Evolutionary conservation across 768 basidiomycete genomes (phyloP).

Genomic region (Exidia glandulosa): DNA sequence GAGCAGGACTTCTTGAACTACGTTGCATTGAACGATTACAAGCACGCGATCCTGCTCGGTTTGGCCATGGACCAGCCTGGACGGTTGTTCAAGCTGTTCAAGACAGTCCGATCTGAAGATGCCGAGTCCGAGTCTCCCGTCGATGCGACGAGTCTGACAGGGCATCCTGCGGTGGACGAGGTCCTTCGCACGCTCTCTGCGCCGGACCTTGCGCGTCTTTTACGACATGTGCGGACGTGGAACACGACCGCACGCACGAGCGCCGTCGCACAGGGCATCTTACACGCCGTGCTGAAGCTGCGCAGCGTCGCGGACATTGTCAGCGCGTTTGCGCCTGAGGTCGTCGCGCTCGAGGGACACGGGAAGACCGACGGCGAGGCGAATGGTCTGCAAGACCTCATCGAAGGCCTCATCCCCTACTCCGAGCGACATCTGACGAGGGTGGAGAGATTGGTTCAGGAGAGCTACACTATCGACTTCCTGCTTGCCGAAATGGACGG

Average conservation of each 20-base stretch:
- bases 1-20: conserved; percentile 96
- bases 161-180: conserved; percentile 63
- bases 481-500: conserved; percentile 78
- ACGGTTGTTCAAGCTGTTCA: conserved; percentile 70
- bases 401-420: conserved; percentile 85
- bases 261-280: conserved; percentile 68
- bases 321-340: conserved; percentile 40
- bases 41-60: conserved; percentile 82
- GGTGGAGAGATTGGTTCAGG: conserved; percentile 80
- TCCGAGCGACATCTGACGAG: conserved; percentile 85
- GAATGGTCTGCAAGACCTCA: conserved; percentile 52
- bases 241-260: conserved; percentile 90
- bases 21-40: conserved; percentile 77
- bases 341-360: neutral
- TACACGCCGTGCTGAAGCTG: conserved; percentile 73
- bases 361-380: neutral
- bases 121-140: conserved; percentile 12
- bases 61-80: conserved; percentile 91
- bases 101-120: conserved; percentile 35
- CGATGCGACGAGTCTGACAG: conserved; percentile 39
- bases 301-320: conserved; percentile 65
- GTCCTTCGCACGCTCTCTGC: conserved; percentile 64
- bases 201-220: conserved; percentile 67
- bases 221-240: conserved; percentile 83
- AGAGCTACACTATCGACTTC: conserved; percentile 92